phyloP scores from a whole-genome alignment of 768 basidiomycete genomes.

The Amanita rimosa region DNA sequence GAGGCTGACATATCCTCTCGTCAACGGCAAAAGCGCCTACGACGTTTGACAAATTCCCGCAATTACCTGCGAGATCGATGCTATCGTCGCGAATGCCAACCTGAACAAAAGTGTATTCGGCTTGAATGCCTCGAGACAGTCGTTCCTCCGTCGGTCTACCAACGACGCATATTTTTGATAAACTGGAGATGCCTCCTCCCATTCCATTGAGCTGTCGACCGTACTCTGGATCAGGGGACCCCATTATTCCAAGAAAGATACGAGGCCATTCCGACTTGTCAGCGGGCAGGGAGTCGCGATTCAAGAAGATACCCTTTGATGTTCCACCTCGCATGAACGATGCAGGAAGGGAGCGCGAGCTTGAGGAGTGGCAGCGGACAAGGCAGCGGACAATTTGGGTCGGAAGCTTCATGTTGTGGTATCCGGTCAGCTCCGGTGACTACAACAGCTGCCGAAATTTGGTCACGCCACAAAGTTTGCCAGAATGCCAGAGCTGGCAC shows the following conservation, averaged over 20 bases:
- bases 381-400: too few species aligned
- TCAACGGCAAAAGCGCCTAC: constrained; percentile 66
- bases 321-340: constrained; percentile 64
- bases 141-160: constrained; percentile 34
- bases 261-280: constrained; percentile 40
- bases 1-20: constrained; percentile 36
- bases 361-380: too few species aligned
- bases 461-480: too few species aligned
- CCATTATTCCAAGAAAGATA: constrained; percentile 67
- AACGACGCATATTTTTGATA: constrained; percentile 67
- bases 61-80: constrained; percentile 66
- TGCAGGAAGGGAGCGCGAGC: constrained; percentile 17
- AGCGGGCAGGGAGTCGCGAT: constrained; percentile 38
- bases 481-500: too few species aligned
- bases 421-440: too few species aligned
- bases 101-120: constrained; percentile 65
- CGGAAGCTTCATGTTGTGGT: too few species aligned
- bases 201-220: constrained; percentile 70
- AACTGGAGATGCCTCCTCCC: constrained; percentile 68
- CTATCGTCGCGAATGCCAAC: constrained; percentile 45
- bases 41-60: constrained; percentile 66
- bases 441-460: too few species aligned
- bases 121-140: constrained; percentile 34
- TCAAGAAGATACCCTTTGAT: constrained; percentile 66
- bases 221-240: constrained; percentile 63